Conservation (phyloP, 2,329 filamentous ascomycete species). For the Calonectria crousiana region DNA sequence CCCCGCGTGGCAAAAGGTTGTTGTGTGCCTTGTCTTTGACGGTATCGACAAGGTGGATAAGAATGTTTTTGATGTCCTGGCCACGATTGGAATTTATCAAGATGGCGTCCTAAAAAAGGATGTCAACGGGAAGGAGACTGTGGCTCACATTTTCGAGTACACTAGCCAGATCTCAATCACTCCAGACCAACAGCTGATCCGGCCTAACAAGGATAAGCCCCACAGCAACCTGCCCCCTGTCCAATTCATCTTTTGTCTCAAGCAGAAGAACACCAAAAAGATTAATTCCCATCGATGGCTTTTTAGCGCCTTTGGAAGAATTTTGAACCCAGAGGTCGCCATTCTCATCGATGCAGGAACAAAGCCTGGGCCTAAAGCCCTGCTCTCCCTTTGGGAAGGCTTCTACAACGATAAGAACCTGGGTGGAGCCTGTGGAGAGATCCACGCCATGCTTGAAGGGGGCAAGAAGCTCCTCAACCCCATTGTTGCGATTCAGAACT, state of each 20-base stretch:
- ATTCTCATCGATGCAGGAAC: constrained; percentile 7
- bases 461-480: constrained; percentile 6
- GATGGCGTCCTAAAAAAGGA: constrained; percentile 5
- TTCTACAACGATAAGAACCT: constrained; percentile 9
- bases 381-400: constrained; percentile 2
- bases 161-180: constrained; percentile 6
- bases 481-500: background rate
- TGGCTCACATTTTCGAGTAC: constrained; percentile 12
- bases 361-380: background rate
- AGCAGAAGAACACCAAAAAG: constrained; percentile 13
- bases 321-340: background rate
- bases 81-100: constrained; percentile 7
- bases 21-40: constrained; percentile 8
- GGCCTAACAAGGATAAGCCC: constrained; percentile 1
- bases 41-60: constrained; percentile 8
- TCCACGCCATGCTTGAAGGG: constrained; percentile 6
- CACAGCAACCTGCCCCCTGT: background rate
- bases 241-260: constrained; percentile 15
- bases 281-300: constrained; percentile 10
- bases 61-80: constrained; percentile 4
- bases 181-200: constrained; percentile 3
- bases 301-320: constrained; percentile 1
- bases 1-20: constrained; percentile 10
- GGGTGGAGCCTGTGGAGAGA: constrained; percentile 5
- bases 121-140: constrained; percentile 6